Evolutionary conservation across 805 yeast species (phyloP), one percentile per base, ranked within the genome.

Genomic region (Yamadazyma sp.): DNA sequence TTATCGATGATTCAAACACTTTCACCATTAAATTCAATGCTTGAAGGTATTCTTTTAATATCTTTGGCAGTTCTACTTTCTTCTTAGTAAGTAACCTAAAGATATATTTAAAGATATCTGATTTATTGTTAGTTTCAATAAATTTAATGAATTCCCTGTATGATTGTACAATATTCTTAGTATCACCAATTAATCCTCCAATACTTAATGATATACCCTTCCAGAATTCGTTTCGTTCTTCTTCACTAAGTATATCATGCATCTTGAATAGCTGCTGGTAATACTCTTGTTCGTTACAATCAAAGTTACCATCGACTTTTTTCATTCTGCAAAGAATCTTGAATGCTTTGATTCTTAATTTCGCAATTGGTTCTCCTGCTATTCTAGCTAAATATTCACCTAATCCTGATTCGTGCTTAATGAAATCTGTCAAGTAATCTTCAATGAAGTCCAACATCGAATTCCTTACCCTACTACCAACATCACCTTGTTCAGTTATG

Each of bases 401-500:
- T 7, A 40, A 22, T 4, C 22, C 20, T n/a, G 27, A 36, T 4
- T 20, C 21, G 12, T 11, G 10, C 10, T 22, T 4, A 3, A 16
- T 28, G 27, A 38, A 42, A 9, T 20, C 17, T 5, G 32, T 31
- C 3, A 48, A 24, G 42, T 71, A 65, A 1, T 45, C 27, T 0
- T 42, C 33, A 0, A 80, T 53, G 2, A 78, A 48, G 5, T 45
- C 23, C 2, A 83, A 52, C 1, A 80, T 64, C 0, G 80, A 69
- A 1, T 52, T 43, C 30, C 98, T 62, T 1, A 87, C 73, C 47
- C 78, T 73, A 30, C 86, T 76, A 2, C 98, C 98, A n/a, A 88
- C 89, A 60, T 89, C 98, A 7, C 98, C 98, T 50, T 86, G 83
- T 18, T 76, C 76, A 0, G 91, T 84, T 2, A 74, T 61, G 0